A percentile compares a stretch with the other conserved stretches of the same genome.
Conservation (phyloP, 1,284 basidiomycete species). For the Amylostereum chailletii region DNA sequence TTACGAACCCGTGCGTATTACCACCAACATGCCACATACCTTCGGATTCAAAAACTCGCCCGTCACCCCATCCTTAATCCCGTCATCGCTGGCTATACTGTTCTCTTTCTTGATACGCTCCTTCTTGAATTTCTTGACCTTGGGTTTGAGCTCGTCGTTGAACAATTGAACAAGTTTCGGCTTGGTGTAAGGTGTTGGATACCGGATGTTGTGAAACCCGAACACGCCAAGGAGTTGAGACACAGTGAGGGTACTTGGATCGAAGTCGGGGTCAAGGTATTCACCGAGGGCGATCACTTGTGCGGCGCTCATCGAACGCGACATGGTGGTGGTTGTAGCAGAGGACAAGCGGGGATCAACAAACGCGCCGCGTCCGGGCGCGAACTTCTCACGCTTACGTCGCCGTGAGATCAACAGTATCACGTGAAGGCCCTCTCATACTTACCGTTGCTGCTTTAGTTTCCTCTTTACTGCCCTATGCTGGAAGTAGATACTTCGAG, state of each 20-base stretch:
- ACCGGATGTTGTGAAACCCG: conserved; percentile 73
- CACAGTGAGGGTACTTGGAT: conserved; percentile 71
- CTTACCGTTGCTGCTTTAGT: too few relatives aligned
- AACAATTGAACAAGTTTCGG: conserved; percentile 78
- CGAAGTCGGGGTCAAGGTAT: conserved; percentile 82
- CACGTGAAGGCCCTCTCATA: too few relatives aligned
- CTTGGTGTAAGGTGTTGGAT: conserved; percentile 78
- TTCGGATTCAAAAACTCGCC: conserved; percentile 51
- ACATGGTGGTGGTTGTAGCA: conserved; percentile 38
- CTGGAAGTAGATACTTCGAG: too few relatives aligned
- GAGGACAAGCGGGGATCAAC: not conserved
- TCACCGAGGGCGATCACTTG: conserved; percentile 66
- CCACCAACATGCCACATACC: conserved; percentile 23
- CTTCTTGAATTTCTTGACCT: conserved; percentile 51
- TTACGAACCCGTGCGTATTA: not conserved
- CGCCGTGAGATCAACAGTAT: too few relatives aligned
- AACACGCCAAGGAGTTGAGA: conserved; percentile 77
- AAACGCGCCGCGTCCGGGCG: conserved; percentile 5
- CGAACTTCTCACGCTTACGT: too few relatives aligned
- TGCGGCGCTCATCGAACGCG: conserved; percentile 54
- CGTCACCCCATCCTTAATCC: conserved; percentile 71
- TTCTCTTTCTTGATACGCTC: conserved; percentile 59
- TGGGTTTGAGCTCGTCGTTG: conserved; percentile 65
- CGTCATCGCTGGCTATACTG: conserved; percentile 68
- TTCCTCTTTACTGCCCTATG: too few relatives aligned